Conservation (phyloP, 2,329 filamentous ascomycete species). For the Hymenotorrendiella dingleyae region DNA sequence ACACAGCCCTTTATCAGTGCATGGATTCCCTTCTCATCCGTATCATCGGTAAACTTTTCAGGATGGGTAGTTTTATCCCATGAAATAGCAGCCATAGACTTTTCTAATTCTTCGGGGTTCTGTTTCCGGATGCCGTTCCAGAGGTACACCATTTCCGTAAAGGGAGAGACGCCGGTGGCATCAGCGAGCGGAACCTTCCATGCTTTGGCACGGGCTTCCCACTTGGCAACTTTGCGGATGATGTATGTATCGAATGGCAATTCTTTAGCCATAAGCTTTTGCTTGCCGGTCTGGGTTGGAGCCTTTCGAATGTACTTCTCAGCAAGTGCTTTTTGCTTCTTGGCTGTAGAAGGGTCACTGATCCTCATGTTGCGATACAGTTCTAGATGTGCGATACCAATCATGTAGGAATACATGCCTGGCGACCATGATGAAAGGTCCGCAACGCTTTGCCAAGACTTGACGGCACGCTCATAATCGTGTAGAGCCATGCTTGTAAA, state of each 20-base stretch:
- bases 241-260: conserved; percentile 87
- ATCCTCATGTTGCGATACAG: conserved; percentile 62
- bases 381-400: conserved; percentile 71
- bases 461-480: conserved; percentile 66
- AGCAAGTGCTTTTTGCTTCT: conserved; percentile 55
- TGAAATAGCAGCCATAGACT: conserved; percentile 54
- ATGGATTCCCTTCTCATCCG: conserved; percentile 58
- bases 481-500: conserved; percentile 75
- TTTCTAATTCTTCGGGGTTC: conserved; percentile 56
- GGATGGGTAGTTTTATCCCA: conserved; percentile 53
- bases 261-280: conserved; percentile 82
- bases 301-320: conserved; percentile 67
- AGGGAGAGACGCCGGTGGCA: conserved; percentile 71
- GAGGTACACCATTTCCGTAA: conserved; percentile 88
- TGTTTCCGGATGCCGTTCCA: conserved; percentile 89
- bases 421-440: conserved; percentile 89
- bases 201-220: conserved; percentile 70
- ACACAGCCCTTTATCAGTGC: conserved; percentile 62
- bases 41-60: conserved; percentile 44
- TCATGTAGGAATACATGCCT: conserved; percentile 83
- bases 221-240: conserved; percentile 77
- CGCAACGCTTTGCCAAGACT: conserved; percentile 67
- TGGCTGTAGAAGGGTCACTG: conserved; percentile 41
- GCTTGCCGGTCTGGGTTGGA: conserved; percentile 71
- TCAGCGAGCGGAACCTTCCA: conserved; percentile 67